phyloP scores from a whole-genome alignment of 345 rosid species.

The Punica granatum region DNA sequence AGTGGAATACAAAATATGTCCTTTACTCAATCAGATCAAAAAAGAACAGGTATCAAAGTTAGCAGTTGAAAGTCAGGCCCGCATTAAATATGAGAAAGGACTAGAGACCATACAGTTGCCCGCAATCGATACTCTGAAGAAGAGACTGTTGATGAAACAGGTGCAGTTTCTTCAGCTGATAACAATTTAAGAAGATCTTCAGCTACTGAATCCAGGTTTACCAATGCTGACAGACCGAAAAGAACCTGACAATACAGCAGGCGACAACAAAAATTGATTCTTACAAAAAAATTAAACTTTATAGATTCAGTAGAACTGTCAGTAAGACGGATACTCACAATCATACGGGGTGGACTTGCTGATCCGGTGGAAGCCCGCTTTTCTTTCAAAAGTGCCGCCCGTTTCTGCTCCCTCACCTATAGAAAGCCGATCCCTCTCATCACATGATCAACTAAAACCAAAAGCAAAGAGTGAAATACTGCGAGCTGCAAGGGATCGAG shows the following conservation, averaged over 20 bases:
- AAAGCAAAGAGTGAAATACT: not conserved
- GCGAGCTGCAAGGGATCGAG: not conserved
- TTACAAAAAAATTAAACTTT: not conserved
- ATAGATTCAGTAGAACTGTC: not conserved
- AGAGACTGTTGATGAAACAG: constrained; percentile 41
- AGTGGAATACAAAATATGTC: not conserved
- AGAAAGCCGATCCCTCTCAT: constrained; percentile 3
- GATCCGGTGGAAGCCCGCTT: constrained; percentile 63
- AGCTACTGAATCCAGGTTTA: constrained; percentile 45
- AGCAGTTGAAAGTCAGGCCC: not conserved
- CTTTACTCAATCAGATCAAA: not conserved
- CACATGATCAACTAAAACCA: not conserved
- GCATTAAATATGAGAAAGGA: not conserved
- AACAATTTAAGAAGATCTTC: constrained; percentile 47
- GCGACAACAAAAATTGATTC: not conserved
- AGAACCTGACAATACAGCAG: constrained; percentile 42
- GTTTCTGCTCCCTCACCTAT: constrained; percentile 78
- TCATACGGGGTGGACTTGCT: constrained; percentile 60
- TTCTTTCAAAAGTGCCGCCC: constrained; percentile 64
- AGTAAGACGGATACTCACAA: constrained; percentile 39
- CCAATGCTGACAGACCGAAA: constrained; percentile 68
- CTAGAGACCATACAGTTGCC: constrained; percentile 44
- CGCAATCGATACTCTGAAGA: constrained; percentile 68
- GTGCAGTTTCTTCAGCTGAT: constrained; percentile 31
- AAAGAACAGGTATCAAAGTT: not conserved